Evolutionary conservation across 495 filamentous ascomycete genomes (phyloP), one percentile per base, ranked within the genome.

Genomic region (Penicillium coprophilum): DNA sequence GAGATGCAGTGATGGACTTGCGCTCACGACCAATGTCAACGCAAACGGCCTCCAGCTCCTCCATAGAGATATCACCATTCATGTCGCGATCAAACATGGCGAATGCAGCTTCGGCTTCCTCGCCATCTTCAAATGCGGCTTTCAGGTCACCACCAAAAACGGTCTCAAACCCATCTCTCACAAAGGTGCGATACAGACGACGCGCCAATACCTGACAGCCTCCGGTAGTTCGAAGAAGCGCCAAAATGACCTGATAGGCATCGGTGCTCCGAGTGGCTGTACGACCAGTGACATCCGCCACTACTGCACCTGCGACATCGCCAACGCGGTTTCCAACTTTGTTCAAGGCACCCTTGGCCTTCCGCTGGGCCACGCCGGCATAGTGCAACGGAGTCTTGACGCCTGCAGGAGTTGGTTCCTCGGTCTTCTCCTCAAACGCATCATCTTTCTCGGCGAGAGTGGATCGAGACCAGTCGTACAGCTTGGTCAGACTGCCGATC

Each of bases 61-160:
- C 90, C 86, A 96, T 95, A 7, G 90, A 94, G 41, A 97, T 94
- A 67, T 97, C 92, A 15, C 94, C 94, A 59, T 97, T 97, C 74
- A 98, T 82, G 63, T 98, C 94, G 58, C 92, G 92, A 71, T 98
- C 93, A 53, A 97, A 97, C 81, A 96, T 92, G 51, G 78, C 76
- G 58, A 98, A 98, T 12, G 92, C 92, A 2, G 90, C 88, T 51
- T 97, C 91, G 2, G 92, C 91, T 62, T 97, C 92, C 20, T 96
- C 92, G 52, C 84, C 77, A 38, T 84, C 88, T n/a, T 87, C 82
- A 60, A 96, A 97, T 2, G 89, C 93, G 27, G 81, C 78, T 58
- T 84, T 86, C 30, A 97, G 65, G 59, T 97, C 92, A 34, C 89
- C 87, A 1, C 85, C 80, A 4, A 82, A 77, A 15, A 97, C 85